Evolutionary conservation across 495 filamentous ascomycete genomes (phyloP).

Genomic region (Xylaria castorea): DNA sequence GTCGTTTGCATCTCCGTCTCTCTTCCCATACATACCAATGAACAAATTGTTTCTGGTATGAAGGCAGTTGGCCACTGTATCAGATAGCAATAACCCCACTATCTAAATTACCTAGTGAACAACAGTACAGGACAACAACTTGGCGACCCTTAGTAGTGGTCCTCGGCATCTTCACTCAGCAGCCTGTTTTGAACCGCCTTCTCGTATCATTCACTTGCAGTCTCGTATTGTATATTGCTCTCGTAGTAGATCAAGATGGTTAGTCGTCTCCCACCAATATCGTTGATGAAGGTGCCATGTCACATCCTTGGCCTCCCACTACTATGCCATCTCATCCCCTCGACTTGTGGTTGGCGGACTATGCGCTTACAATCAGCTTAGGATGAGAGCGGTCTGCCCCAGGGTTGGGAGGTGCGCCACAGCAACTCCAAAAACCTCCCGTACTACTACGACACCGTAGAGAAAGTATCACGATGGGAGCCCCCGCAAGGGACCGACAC

Average conservation of each 20-base stretch:
- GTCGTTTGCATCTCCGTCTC: neutral
- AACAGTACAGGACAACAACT: neutral
- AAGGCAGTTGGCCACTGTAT: neutral
- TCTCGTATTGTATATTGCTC: neutral
- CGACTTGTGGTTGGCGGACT: neutral
- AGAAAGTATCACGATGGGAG: constrained; percentile 91
- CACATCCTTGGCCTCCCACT: neutral
- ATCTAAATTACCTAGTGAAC: neutral
- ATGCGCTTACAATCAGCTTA: constrained; percentile 34
- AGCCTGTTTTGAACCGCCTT: neutral
- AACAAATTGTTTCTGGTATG: neutral
- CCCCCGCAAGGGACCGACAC: constrained; percentile 85
- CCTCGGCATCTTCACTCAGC: neutral
- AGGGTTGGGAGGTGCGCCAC: constrained; percentile 91
- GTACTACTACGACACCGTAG: constrained; percentile 91
- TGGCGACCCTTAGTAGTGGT: constrained; percentile 11
- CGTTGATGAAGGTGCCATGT: neutral
- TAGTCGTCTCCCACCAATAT: neutral
- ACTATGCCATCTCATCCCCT: neutral
- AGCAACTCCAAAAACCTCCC: constrained; percentile 97
- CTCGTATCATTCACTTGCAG: neutral
- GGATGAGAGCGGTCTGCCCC: constrained; percentile 81
- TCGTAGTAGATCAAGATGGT: constrained; percentile 20
- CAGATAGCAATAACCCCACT: constrained; percentile 9
- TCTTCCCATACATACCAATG: neutral